A percentile compares a stretch with the other conserved stretches of the same genome.
These are phyloP conservation scores for Candida andamanensis DNA, from an alignment of 805 yeast species.

Conservation along the genomic window DNA sequence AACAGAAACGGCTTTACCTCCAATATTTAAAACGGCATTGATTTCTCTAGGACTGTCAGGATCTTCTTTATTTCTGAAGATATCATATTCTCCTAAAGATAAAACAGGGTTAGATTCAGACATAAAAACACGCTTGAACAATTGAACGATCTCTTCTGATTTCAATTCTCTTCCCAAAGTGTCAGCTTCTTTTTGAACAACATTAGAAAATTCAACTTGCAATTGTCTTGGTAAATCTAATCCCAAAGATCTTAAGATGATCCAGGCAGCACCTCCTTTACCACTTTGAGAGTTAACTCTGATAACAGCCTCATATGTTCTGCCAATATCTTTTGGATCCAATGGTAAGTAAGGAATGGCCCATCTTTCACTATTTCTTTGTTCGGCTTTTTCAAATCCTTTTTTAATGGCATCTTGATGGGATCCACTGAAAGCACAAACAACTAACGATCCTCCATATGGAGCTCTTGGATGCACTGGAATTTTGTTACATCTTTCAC, in stretches of 20 bases:
- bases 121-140: slow-evolving; percentile 55
- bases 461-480: slow-evolving; percentile 74
- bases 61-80: slow-evolving; percentile 27
- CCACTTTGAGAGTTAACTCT: slow-evolving; percentile 86
- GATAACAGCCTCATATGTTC: slow-evolving; percentile 77
- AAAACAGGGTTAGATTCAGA: slow-evolving; percentile 21
- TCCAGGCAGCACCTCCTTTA: slow-evolving; percentile 87
- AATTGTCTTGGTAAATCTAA: slow-evolving; percentile 68
- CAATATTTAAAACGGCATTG: slow-evolving; percentile 29
- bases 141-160: slow-evolving; percentile 55
- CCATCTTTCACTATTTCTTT: slow-evolving; percentile 45
- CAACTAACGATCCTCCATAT: slow-evolving; percentile 74
- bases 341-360: slow-evolving; percentile 71
- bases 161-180: slow-evolving; percentile 63
- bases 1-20: slow-evolving; percentile 21
- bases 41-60: slow-evolving; percentile 42
- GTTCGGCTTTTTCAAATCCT: slow-evolving; percentile 51
- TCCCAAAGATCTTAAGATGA: slow-evolving; percentile 63
- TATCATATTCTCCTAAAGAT: slow-evolving; percentile 43
- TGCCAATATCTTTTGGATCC: slow-evolving; percentile 77
- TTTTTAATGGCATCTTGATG: slow-evolving; percentile 70
- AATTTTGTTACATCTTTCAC: slow-evolving; percentile 73
- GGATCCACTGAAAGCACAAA: slow-evolving; percentile 72
- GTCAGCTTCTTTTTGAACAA: slow-evolving; percentile 65
- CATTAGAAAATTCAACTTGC: slow-evolving; percentile 62